phyloP scores from a whole-genome alignment of 805 yeast species.

The Candida andamanensis region DNA sequence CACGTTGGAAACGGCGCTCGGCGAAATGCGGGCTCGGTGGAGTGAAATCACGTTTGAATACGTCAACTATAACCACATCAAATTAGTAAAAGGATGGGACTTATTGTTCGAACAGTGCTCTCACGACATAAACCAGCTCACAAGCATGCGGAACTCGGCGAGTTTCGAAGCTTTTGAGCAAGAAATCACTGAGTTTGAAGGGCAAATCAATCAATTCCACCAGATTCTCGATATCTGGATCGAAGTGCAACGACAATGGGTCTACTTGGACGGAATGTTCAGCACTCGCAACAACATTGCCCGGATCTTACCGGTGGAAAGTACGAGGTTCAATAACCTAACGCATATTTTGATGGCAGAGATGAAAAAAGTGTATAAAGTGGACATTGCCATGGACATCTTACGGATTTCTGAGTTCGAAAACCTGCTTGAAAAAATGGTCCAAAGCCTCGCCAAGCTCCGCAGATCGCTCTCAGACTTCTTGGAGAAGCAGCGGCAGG shows the following conservation, averaged over 20 bases:
- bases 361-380: conserved; percentile 45
- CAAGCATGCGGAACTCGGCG: conserved; percentile 68
- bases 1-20: conserved; percentile 54
- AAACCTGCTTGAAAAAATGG: conserved; percentile 41
- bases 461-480: conserved; percentile 68
- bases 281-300: conserved; percentile 52
- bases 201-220: conserved; percentile 46
- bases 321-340: conserved; percentile 57
- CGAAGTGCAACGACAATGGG: conserved; percentile 86
- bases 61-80: conserved; percentile 47
- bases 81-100: conserved; percentile 68
- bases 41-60: conserved; percentile 42
- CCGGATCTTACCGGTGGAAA: conserved; percentile 63
- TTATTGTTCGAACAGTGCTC: conserved; percentile 50
- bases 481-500: conserved; percentile 70
- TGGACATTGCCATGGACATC: conserved; percentile 52
- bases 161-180: conserved; percentile 57
- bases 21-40: conserved; percentile 55
- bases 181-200: conserved; percentile 51
- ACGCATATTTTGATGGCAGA: conserved; percentile 56
- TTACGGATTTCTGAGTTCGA: conserved; percentile 46
- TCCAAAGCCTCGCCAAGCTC: conserved; percentile 54
- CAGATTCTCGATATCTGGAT: conserved; percentile 64
- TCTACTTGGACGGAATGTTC: conserved; percentile 77
- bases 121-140: conserved; percentile 57